A percentile compares a stretch with the other conserved stretches of the same genome.
Conservation (phyloP, 768 basidiomycete species). For the Hypholoma fasciculare region DNA sequence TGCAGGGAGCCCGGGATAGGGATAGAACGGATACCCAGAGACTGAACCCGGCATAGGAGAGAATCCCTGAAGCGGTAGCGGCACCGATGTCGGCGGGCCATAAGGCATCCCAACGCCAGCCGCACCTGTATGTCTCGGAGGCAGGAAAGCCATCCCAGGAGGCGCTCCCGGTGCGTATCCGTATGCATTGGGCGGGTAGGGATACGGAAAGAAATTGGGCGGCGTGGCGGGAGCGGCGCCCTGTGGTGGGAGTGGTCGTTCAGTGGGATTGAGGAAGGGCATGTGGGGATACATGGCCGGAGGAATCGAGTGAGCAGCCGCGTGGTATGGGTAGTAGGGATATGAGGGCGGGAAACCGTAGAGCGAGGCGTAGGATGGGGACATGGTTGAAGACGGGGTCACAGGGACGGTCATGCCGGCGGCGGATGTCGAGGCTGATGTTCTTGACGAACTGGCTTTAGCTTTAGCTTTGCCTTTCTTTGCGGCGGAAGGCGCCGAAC, state of each 20-base stretch:
- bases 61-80: neutral
- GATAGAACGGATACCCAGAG: neutral
- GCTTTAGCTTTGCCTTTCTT: constrained; percentile 4
- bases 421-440: neutral
- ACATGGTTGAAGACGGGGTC: neutral
- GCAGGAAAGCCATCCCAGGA: constrained; percentile 16
- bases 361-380: neutral
- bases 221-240: neutral
- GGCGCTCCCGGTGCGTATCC: constrained; percentile 8
- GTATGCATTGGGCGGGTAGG: constrained; percentile 13
- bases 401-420: constrained; percentile 1
- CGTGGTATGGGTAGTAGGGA: constrained; percentile 35
- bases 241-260: neutral
- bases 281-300: constrained; percentile 17
- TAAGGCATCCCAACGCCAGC: neutral
- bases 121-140: constrained; percentile 11
- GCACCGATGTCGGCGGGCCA: neutral
- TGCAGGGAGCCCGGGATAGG: constrained; percentile 2
- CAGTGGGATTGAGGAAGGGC: constrained; percentile 4
- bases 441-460: no score
- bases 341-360: constrained; percentile 17
- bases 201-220: constrained; percentile 17
- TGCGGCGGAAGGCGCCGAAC: neutral
- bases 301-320: constrained; percentile 34
- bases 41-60: neutral